A percentile compares a stretch with the other conserved stretches of the same genome.
Evolutionary conservation across 106 monocot species (phyloP).

Genomic region (Dendrobium officinale): DNA sequence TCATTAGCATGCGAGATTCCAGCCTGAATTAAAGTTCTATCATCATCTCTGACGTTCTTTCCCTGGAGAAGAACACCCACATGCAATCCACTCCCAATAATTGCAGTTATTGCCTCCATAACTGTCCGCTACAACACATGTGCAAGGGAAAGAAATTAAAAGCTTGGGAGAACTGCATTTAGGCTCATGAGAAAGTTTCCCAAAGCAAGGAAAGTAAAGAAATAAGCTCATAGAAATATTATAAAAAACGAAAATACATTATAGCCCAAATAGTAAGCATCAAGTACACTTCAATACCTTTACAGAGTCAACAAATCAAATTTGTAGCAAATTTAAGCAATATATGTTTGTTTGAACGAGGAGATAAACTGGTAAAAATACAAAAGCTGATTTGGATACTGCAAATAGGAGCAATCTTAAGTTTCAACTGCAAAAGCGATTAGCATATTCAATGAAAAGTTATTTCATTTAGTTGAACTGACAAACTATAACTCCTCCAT

Average conservation of each 20-base stretch:
- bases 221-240: neutral
- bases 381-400: neutral
- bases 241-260: neutral
- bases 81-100: conserved; percentile 49
- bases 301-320: neutral
- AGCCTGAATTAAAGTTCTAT: conserved; percentile 53
- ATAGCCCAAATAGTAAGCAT: neutral
- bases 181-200: neutral
- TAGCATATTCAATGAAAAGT: neutral
- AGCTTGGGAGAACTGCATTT: neutral
- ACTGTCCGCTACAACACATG: conserved; percentile 52
- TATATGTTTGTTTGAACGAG: neutral
- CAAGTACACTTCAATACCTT: neutral
- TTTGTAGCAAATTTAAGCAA: neutral
- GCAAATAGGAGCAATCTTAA: neutral
- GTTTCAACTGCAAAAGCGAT: neutral
- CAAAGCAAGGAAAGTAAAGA: neutral
- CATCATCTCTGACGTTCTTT: conserved; percentile 62
- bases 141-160: neutral
- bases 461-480: neutral
- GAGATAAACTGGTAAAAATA: neutral
- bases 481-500: neutral
- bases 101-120: conserved; percentile 60
- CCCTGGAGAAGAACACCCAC: conserved; percentile 64
- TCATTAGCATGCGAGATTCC: conserved; percentile 50